Base-by-base conservation (phyloP, 2,329 filamentous ascomycete species). In the Cytospora piceae region DNA sequence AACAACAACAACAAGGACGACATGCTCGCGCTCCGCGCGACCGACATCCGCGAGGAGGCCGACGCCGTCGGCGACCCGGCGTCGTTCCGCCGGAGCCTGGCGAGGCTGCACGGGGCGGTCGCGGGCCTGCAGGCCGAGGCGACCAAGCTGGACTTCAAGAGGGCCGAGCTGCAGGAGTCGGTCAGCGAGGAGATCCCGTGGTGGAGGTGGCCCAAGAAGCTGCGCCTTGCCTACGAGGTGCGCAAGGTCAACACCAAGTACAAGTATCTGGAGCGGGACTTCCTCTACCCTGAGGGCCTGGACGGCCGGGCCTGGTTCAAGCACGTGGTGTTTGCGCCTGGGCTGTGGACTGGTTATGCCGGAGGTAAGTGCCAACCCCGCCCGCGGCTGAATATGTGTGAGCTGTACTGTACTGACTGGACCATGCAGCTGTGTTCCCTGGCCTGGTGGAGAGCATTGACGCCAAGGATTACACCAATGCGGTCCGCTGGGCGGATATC, bases 281-380 rank as follows among this genome's bases (percentile, higher is more conserved):
- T 97, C 77, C 72, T 97, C 68, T 90, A 92, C 72, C 78, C 86
- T 5, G 82, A 84, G 3, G 94, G 94, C 0, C 78, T 98, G 24
- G 94, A 97, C 74, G 87, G 87, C 1, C 82, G 94, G 67, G 81
- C 81, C 29, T 97, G 93, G 93, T 98, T 94, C 81, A 97, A 97
- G 80, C 94, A 97, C 73, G 90, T 97, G 2, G 90, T 97, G 1
- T 97, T 96, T 77, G 94, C 94, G 1, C 94, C 94, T 0, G 94
- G 94, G 0, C 76, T 94, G 57, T 96, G 93, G 93, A 97, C 93
- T 0, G 94, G 94, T 0, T 97, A 97, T 76, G 82, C 93, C 0
- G 94, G 93, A 73, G 85, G 87, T 89, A 72, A 77, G 83, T 79
- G 58, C 49, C 64, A 42, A 1, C 34, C 27, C 57, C 49, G 4